Base-by-base conservation (phyloP, 1,284 basidiomycete species). In the Coniferiporia sulphurascens region DNA sequence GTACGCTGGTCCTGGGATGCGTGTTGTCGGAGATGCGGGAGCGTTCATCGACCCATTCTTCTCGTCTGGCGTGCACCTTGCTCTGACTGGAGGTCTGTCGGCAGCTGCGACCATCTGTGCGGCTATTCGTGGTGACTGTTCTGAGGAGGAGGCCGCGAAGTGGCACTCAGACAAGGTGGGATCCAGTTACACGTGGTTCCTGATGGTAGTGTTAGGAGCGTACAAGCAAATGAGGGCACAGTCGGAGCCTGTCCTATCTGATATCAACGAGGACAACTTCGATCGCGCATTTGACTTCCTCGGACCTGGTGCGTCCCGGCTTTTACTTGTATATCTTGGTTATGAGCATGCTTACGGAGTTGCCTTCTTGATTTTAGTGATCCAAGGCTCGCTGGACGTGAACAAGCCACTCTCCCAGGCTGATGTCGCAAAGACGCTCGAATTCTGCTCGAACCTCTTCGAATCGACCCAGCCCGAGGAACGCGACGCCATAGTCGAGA, bases 31-130 rank as follows among this genome's bases (percentile, higher is more conserved):
- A 3, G 88, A 90, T 67, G 87, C 88, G 1, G 88, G 84, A 65
- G 85, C 85, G 46, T 88, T 87, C 67, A 87, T 88, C 62, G 86
- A 87, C 67, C 86, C 86, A 0, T 86, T 86, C 74, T n/a, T n/a
- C n/a, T n/a, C n/a, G n/a, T n/a, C n/a, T n/a, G n/a, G n/a, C n/a
- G n/a, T n/a, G n/a, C n/a, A n/a, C n/a, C n/a, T 88, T 5, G 85
- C 85, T 2, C 76, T 86, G 72, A 86, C 83, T 12, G 76, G 83
- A 44, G 84, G 73, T 0, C 69, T 86, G 9, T 76, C 82, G 1
- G 83, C 84, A 4, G 82, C 82, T 0, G 73, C 76, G 4, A 77
- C 78, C 1, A 80, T 86, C 52, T 78, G 81, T 52, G 81, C 84
- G 4, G 81, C 83, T 4, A 76, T 86, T 45, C 74, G 80, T 8